Conservation (phyloP, 345 rosid genomes). For the Streptanthus diversifolius region DNA sequence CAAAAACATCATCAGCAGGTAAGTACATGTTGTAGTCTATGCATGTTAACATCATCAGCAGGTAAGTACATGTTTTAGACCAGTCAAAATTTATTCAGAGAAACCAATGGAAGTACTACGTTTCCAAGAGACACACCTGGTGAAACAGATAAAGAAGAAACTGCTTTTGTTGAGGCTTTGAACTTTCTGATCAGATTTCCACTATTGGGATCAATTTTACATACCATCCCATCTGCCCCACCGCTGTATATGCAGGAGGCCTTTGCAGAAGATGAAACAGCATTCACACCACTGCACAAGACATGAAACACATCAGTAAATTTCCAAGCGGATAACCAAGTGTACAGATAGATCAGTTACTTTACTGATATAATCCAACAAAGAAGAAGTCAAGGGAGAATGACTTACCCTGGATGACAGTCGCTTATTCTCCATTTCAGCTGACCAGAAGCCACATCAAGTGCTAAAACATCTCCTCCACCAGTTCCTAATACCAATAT, state of each 20-base stretch:
- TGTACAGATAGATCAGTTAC: neutral
- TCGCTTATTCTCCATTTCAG: constrained; percentile 79
- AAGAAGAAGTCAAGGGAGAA: constrained; percentile 5
- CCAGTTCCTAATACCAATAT: constrained; percentile 76
- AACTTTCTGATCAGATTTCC: constrained; percentile 70
- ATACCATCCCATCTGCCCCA: constrained; percentile 93
- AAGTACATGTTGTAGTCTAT: neutral
- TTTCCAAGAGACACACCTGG: constrained; percentile 45
- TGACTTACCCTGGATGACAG: constrained; percentile 91
- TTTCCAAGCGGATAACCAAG: constrained; percentile 8
- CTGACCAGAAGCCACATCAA: constrained; percentile 89
- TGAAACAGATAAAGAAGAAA: constrained; percentile 76
- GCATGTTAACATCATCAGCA: constrained; percentile 5
- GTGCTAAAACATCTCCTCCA: constrained; percentile 89
- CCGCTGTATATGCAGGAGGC: constrained; percentile 62
- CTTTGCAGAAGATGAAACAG: constrained; percentile 63
- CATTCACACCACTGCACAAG: constrained; percentile 78
- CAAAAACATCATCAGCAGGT: constrained; percentile 15
- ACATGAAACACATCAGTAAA: neutral
- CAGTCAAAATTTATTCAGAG: neutral
- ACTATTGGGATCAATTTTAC: constrained; percentile 69
- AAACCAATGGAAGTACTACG: neutral
- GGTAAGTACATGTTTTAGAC: neutral
- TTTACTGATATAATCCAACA: neutral
- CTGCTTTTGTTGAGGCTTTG: constrained; percentile 69